Percentiles rank a stretch among this genome's conserved stretches.
These are phyloP conservation scores for Corymbia citriodora DNA, from an alignment of 441 rosid species.

Conservation along the genomic window DNA sequence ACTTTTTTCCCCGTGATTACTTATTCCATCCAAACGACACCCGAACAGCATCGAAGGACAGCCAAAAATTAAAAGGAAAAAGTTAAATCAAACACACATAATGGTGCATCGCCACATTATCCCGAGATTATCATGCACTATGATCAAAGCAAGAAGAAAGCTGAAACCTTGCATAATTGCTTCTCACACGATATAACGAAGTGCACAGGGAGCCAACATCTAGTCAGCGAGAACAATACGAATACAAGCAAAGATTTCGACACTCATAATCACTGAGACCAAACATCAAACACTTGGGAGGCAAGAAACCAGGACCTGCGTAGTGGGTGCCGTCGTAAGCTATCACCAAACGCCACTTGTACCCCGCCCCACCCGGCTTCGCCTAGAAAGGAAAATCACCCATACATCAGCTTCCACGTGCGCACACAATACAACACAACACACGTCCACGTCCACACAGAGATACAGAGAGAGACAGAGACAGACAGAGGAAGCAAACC, in stretches of 20 bases:
- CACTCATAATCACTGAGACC: not conserved
- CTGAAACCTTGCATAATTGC: not conserved
- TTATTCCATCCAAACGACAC: not conserved
- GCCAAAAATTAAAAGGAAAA: not conserved
- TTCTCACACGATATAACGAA: not conserved
- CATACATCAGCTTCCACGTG: not conserved
- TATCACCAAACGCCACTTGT: constrained; percentile 80
- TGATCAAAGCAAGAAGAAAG: not conserved
- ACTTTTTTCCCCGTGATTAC: not conserved
- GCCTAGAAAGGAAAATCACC: constrained; percentile 5
- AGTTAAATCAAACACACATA: not conserved
- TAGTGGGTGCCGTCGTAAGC: constrained; percentile 82
- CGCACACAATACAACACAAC: not conserved
- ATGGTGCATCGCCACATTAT: not conserved
- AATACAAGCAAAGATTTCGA: not conserved
- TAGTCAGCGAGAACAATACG: not conserved
- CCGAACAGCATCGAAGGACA: not conserved
- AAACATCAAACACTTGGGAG: not conserved
- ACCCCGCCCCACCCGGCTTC: constrained; percentile 20
- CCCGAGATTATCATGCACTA: not conserved
- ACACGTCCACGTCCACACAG: not conserved
- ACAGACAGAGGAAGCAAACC: not conserved
- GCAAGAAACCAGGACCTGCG: constrained; percentile 34
- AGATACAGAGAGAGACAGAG: not conserved
- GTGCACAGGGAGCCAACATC: not conserved